Base-by-base conservation (phyloP, 1,284 basidiomycete genomes). In the Schizophyllum amplum region DNA sequence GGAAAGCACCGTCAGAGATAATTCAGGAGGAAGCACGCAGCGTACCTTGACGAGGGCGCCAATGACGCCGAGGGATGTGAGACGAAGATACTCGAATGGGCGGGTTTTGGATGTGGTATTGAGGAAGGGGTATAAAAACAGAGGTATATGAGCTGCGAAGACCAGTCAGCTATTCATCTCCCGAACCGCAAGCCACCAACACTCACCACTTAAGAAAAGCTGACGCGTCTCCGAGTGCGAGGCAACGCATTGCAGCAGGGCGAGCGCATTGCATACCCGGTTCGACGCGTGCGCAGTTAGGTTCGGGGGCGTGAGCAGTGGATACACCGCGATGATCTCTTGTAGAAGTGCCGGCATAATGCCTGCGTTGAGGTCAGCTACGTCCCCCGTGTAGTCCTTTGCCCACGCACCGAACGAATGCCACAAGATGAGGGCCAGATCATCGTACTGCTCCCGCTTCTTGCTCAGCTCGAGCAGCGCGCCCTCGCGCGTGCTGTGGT, bases 91-190 rank as follows among this genome's bases (percentile, higher is more conserved):
- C 76, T 99, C 97, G 69, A 99, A 99, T 2, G 97, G 97, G 13
- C 97, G 84, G 15, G 96, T 99, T 80, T 99, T 99, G 62, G 92
- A 95, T 3, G 95, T 99, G 15, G 97, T 99, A 74, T 99, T 99
- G 64, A 99, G 80, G 77, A 99, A 99, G 7, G 97, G 97, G 74
- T 99, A 99, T 65, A 99, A 81, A 75, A 99, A 99, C 59, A 99
- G 84, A 26, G 97, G 97, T 67, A 99, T 97, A 73, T 99, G 97
- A 24, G 97, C 96, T 93, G 59, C 23, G 52, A n/a, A 42, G 33
- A 49, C 47, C 27, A 23, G 57, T 53, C 26, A 46, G 26, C 17
- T 33, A 21, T 26, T 17, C 22, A 33, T 55, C 42, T 22, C 56
- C 1, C 58, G 50, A n/a, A n/a, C n/a, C n/a, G 53, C 17, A 17